Percentiles rank a stretch among this genome's conserved stretches.
These are phyloP conservation scores for Brasilioporus rufonigricans DNA, from an alignment of 768 basidiomycete genomes.

Conservation along the genomic window DNA sequence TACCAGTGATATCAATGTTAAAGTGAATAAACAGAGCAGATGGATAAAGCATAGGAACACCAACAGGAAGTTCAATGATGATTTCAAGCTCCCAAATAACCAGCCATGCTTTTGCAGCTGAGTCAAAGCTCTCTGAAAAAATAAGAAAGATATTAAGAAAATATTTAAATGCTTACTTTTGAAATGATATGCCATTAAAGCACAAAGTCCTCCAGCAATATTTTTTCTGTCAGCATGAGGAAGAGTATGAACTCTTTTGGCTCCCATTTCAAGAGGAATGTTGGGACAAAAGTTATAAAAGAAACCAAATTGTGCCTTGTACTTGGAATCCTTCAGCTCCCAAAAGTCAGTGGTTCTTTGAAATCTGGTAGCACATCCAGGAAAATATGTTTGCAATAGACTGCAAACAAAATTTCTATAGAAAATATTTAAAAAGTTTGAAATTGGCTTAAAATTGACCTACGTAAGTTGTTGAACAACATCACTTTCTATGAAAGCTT, in stretches of 20 bases:
- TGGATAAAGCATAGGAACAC: background rate
- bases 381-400: background rate
- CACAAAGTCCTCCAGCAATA: background rate
- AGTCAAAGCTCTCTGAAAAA: too few relatives aligned
- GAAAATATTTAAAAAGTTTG: background rate
- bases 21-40: background rate
- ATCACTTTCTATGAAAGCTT: background rate
- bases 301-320: background rate
- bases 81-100: background rate
- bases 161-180: too few relatives aligned
- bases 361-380: background rate
- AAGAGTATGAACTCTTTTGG: background rate
- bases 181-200: background rate
- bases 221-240: background rate
- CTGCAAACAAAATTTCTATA: background rate
- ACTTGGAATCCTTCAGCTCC: background rate
- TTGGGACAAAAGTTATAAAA: background rate
- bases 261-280: background rate
- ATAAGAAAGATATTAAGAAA: too few relatives aligned
- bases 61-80: background rate
- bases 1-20: background rate
- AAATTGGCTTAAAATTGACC: too few relatives aligned
- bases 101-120: background rate
- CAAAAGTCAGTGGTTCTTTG: background rate
- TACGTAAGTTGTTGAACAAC: background rate